Evolutionary conservation across 2,329 filamentous ascomycete genomes (phyloP).

Genomic region (Hypoxylon sp.): DNA sequence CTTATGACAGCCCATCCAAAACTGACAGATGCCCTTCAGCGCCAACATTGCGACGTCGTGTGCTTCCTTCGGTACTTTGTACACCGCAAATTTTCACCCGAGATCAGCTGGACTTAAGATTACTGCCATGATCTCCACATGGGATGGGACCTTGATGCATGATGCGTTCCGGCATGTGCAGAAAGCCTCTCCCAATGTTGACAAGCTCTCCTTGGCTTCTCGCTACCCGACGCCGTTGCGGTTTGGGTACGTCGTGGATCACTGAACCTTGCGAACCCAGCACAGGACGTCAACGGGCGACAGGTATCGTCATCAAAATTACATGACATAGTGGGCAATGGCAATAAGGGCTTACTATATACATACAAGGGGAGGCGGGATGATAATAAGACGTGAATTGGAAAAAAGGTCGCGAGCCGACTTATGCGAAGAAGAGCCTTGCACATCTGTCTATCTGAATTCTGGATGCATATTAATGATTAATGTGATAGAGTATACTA

Average conservation of each 20-base stretch:
- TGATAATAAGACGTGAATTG: slow-evolving; percentile 26
- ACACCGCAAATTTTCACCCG: slow-evolving; percentile 37
- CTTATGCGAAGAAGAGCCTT: slow-evolving; percentile 29
- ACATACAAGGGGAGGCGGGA: slow-evolving; percentile 22
- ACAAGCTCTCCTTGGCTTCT: slow-evolving; percentile 33
- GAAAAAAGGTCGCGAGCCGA: slow-evolving; percentile 25
- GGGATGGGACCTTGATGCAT: slow-evolving; percentile 41
- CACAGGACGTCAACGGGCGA: slow-evolving; percentile 14
- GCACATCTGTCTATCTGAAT: slow-evolving; percentile 4
- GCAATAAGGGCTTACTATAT: slow-evolving; percentile 29
- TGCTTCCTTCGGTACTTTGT: slow-evolving; percentile 28
- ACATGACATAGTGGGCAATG: slow-evolving; percentile 5
- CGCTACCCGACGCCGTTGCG: slow-evolving; percentile 34
- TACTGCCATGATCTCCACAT: slow-evolving; percentile 43
- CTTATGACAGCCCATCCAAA: too few species aligned
- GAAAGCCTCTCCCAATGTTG: slow-evolving; percentile 36
- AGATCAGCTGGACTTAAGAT: slow-evolving; percentile 42
- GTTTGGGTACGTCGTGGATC: slow-evolving; percentile 34
- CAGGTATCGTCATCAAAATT: slow-evolving; percentile 23
- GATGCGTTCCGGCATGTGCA: slow-evolving; percentile 40
- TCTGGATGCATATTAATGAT: not conserved
- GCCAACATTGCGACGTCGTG: slow-evolving; percentile 25
- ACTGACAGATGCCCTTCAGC: slow-evolving; percentile 18
- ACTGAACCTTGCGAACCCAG: slow-evolving; percentile 26
- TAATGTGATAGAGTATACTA: too few species aligned